phyloP scores from a whole-genome alignment of 2,329 filamentous ascomycete genomes.

The Colletotrichum camelliae region DNA sequence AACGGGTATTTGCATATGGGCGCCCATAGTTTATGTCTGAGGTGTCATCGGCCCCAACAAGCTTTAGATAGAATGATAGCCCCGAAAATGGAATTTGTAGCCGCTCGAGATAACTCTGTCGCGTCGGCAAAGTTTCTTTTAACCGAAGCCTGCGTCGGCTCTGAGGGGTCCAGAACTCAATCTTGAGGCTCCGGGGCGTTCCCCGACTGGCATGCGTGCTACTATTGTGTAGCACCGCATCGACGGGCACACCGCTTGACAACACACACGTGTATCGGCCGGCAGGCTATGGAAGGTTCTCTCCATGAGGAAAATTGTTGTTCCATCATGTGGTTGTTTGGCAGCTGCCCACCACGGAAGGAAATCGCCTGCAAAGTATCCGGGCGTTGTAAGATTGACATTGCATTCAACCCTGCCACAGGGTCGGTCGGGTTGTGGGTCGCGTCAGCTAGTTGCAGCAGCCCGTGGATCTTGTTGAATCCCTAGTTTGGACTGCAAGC shows the following conservation, averaged over 20 bases:
- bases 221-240: background rate
- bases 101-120: background rate
- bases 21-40: background rate
- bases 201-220: background rate
- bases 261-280: background rate
- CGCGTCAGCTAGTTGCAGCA: conserved; percentile 11
- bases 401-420: background rate
- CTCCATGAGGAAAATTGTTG: background rate
- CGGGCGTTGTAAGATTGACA: background rate
- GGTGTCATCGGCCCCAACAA: background rate
- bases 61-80: background rate
- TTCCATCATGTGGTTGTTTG: background rate
- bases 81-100: background rate
- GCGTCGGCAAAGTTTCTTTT: background rate
- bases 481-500: background rate
- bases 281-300: background rate
- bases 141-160: background rate
- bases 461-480: background rate
- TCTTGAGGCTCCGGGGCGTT: background rate
- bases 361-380: background rate
- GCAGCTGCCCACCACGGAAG: background rate
- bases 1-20: background rate
- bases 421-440: background rate
- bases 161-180: background rate
- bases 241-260: background rate